phyloP scores from a whole-genome alignment of 1,139 yeast species.

The Debaryomycetaceae sp. region DNA sequence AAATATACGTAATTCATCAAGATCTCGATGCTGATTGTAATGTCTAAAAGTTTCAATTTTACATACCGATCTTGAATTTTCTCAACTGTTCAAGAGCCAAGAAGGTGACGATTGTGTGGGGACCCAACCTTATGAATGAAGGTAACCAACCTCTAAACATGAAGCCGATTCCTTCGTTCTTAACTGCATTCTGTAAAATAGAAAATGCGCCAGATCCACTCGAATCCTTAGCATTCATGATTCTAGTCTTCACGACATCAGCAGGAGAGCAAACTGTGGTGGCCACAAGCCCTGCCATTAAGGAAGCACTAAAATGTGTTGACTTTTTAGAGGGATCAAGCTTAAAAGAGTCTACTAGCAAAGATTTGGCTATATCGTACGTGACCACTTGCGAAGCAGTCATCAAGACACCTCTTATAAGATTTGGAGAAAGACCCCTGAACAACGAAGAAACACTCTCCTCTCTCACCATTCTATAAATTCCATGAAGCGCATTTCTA shows the following conservation, averaged over 20 bases:
- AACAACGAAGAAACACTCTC: constrained; percentile 64
- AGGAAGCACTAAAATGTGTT: constrained; percentile 58
- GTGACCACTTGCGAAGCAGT: constrained; percentile 91
- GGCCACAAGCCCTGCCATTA: constrained; percentile 11
- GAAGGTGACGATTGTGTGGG: constrained; percentile 85
- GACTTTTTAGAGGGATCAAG: constrained; percentile 60
- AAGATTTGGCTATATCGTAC: constrained; percentile 69
- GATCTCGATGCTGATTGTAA: too few species aligned
- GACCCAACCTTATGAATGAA: constrained; percentile 81
- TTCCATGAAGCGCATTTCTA: constrained; percentile 75
- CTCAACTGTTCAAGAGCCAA: constrained; percentile 76
- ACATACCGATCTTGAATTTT: constrained; percentile 53
- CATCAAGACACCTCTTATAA: constrained; percentile 80
- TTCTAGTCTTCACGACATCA: constrained; percentile 84
- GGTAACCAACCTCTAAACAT: constrained; percentile 93
- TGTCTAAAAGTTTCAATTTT: neutral
- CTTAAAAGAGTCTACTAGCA: constrained; percentile 48
- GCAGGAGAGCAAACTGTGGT: constrained; percentile 84
- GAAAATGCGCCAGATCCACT: constrained; percentile 45
- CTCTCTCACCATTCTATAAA: constrained; percentile 52
- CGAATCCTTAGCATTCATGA: constrained; percentile 68
- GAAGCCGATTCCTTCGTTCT: constrained; percentile 68
- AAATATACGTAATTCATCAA: neutral
- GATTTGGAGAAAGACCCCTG: constrained; percentile 75
- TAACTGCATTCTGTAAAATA: constrained; percentile 55